These are phyloP conservation scores for Pinus taeda DNA, from an alignment of 75 land plant species.

Conservation along the genomic window DNA sequence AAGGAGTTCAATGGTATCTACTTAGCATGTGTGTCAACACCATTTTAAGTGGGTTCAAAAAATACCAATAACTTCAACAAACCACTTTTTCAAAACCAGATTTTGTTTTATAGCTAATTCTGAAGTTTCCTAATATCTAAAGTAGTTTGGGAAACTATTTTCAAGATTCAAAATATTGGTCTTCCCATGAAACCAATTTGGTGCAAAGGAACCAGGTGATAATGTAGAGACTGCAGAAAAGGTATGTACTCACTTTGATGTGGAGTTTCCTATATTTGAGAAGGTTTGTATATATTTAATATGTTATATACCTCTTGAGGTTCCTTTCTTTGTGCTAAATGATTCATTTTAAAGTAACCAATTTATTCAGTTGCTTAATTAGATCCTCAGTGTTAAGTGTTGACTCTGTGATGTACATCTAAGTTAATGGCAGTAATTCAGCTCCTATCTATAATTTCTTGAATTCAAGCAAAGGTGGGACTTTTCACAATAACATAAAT, in stretches of 20 bases:
- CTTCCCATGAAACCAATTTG: conserved; percentile 95
- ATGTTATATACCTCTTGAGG: not conserved
- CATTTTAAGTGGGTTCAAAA: too few species aligned
- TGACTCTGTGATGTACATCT: conserved; percentile 36
- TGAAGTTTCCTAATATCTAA: too few species aligned
- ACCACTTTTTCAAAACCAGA: too few species aligned
- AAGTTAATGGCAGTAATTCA: conserved; percentile 78
- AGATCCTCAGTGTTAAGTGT: not conserved
- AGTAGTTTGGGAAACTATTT: too few species aligned
- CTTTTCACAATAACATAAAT: conserved; percentile 71
- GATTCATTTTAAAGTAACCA: not conserved
- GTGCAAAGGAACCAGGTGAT: conserved; percentile 82
- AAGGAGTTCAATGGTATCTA: too few species aligned
- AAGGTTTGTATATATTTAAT: conserved; percentile 39
- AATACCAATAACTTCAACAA: too few species aligned
- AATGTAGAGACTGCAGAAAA: conserved; percentile 69
- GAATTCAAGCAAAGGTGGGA: conserved; percentile 70
- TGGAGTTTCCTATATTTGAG: conserved; percentile 86
- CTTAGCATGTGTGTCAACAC: too few species aligned
- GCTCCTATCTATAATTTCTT: conserved; percentile 79
- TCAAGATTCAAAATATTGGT: conserved; percentile 74
- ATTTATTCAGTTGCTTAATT: not conserved
- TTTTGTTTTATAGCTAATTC: too few species aligned
- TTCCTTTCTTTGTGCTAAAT: not conserved
- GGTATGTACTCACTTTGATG: conserved; percentile 85